Percentiles rank a stretch among this genome's conserved stretches.
phyloP scores from a whole-genome alignment of 2,329 filamentous ascomycete genomes.

The Fulvia fulva region DNA sequence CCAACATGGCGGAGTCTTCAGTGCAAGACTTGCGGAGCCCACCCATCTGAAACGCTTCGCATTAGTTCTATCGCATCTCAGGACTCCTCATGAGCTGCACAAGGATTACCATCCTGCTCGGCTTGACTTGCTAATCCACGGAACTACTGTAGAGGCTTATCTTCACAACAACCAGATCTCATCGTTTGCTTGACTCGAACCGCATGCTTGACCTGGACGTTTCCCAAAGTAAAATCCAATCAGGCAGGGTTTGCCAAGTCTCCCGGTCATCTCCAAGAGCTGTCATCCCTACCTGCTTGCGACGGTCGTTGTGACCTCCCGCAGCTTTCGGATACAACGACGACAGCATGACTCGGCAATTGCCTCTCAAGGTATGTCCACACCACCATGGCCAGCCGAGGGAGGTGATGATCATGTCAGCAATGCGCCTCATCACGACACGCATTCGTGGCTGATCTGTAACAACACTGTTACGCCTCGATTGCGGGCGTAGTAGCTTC shows the following conservation, averaged over 20 bases:
- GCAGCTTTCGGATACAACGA: neutral
- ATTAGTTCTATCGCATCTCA: neutral
- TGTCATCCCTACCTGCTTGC: neutral
- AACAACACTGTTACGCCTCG: neutral
- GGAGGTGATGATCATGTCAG: neutral
- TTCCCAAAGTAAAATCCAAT: neutral
- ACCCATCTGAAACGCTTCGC: neutral
- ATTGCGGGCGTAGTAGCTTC: neutral
- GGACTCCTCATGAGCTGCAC: no score
- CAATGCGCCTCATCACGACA: neutral
- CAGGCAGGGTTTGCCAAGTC: neutral
- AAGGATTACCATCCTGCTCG: neutral
- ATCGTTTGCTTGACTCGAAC: neutral
- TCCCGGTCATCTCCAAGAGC: neutral
- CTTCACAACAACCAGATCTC: neutral
- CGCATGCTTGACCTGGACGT: neutral
- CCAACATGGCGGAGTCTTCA: no score
- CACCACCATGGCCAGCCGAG: neutral
- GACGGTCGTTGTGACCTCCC: neutral
- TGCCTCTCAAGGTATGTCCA: neutral
- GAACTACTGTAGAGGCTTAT: neutral
- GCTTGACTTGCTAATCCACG: neutral
- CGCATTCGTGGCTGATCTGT: neutral
- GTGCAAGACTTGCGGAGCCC: no score
- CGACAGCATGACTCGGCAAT: neutral